Conservation (phyloP, 1,284 basidiomycete genomes). For the Ustilago sp. region DNA sequence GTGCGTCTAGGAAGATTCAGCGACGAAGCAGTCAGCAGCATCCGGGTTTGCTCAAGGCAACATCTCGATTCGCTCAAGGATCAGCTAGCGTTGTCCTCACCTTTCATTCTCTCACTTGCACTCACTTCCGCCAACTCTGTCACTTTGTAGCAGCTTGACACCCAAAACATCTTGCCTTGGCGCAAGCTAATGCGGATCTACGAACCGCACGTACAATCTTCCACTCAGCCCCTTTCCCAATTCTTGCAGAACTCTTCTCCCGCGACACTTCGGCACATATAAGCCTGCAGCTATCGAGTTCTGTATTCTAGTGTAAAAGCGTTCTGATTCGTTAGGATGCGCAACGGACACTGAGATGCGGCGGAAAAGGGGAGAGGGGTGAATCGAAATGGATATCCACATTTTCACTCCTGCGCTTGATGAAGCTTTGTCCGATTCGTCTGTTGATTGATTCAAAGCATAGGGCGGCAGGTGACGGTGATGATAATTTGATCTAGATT, state of each 20-base stretch:
- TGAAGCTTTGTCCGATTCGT: slow-evolving; percentile 21
- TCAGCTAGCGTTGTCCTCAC: no score
- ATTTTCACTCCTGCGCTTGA: slow-evolving; percentile 45
- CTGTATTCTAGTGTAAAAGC: slow-evolving; percentile 3
- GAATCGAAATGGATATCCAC: slow-evolving; percentile 38
- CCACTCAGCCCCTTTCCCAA: not conserved
- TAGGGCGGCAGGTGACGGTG: slow-evolving; percentile 30
- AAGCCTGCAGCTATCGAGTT: not conserved
- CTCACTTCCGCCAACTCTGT: not conserved
- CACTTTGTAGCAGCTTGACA: not conserved
- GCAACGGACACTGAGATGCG: slow-evolving; percentile 26
- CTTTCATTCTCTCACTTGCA: not conserved
- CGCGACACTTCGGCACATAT: not conserved
- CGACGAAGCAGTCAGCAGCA: not conserved
- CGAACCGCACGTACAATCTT: not conserved
- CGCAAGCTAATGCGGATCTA: not conserved
- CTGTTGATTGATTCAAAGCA: slow-evolving; percentile 23
- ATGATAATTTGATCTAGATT: slow-evolving; percentile 31
- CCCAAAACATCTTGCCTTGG: not conserved
- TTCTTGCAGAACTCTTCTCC: no score
- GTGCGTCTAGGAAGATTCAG: not conserved
- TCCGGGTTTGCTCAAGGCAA: no score
- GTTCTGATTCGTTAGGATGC: slow-evolving; percentile 45
- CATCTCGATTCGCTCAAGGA: no score
- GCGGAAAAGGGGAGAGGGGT: slow-evolving; percentile 8